These are phyloP conservation scores for Boletus sensibilis DNA, from an alignment of 768 basidiomycete species.

Conservation along the genomic window DNA sequence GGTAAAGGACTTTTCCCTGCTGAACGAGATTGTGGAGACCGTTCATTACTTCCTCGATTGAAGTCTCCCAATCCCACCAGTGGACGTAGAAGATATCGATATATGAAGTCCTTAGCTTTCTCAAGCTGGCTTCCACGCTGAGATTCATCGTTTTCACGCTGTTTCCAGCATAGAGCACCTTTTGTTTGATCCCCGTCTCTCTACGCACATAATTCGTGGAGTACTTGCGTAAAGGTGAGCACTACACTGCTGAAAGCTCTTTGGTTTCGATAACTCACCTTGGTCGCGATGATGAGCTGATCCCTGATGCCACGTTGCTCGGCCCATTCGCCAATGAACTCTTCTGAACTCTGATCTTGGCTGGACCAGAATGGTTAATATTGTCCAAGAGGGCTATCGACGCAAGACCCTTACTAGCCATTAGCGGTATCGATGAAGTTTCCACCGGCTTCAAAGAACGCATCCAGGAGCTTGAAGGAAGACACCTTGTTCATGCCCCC, in stretches of 20 bases:
- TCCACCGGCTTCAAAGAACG: neutral
- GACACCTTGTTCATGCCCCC: neutral
- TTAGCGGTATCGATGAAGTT: neutral
- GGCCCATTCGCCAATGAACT: neutral
- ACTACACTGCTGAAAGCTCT: no score
- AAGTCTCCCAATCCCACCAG: conserved; percentile 47
- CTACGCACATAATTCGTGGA: conserved; percentile 14
- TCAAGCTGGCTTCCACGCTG: conserved; percentile 35
- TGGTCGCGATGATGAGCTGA: neutral
- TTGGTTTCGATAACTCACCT: no score
- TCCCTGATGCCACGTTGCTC: neutral
- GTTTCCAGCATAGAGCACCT: conserved; percentile 38
- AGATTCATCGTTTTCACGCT: conserved; percentile 33
- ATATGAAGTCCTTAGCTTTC: conserved; percentile 55
- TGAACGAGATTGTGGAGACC: conserved; percentile 33
- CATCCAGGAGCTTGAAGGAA: neutral
- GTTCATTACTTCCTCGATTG: conserved; percentile 47
- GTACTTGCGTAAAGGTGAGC: conserved; percentile 18
- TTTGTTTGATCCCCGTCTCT: conserved; percentile 15
- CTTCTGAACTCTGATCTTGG: neutral
- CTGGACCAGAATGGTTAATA: neutral
- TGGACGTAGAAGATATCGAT: conserved; percentile 58
- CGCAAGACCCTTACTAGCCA: neutral
- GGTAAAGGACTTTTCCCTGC: conserved; percentile 45
- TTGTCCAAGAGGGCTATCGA: no score